Percentiles rank a stretch among this genome's conserved stretches.
Conservation (phyloP, 2,329 filamentous ascomycete genomes). For the Clonostachys solani region DNA sequence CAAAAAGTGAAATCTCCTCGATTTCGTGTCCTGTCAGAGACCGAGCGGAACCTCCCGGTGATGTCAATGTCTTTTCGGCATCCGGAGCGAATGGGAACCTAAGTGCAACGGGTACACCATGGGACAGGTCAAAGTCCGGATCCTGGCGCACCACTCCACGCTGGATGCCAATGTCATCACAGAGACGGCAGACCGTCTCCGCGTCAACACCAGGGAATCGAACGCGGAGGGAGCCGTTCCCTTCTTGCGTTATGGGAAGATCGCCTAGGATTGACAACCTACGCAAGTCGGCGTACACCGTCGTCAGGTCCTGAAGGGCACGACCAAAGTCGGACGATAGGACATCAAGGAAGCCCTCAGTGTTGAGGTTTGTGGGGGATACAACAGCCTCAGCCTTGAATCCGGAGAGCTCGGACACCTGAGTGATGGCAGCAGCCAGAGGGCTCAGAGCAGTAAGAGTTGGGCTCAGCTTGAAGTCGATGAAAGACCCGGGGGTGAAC, state of each 20-base stretch:
- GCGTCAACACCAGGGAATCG: constrained; percentile 90
- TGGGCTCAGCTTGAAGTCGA: constrained; percentile 86
- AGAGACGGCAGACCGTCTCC: constrained; percentile 75
- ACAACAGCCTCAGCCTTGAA: constrained; percentile 31
- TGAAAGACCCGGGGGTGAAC: constrained; percentile 66
- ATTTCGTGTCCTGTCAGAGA: constrained; percentile 36
- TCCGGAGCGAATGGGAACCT: constrained; percentile 81
- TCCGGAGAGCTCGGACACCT: constrained; percentile 34
- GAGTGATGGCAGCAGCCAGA: constrained; percentile 52
- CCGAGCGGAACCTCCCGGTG: constrained; percentile 41
- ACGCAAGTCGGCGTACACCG: constrained; percentile 76
- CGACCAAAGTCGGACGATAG: constrained; percentile 86
- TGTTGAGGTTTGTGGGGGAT: constrained; percentile 64
- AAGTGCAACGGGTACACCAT: constrained; percentile 70
- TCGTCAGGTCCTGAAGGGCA: constrained; percentile 77
- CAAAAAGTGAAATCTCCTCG: constrained; percentile 27
- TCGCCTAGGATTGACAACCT: constrained; percentile 75
- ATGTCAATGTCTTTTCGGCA: constrained; percentile 28
- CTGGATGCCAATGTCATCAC: constrained; percentile 80
- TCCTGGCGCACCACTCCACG: constrained; percentile 79
- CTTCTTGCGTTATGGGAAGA: constrained; percentile 72
- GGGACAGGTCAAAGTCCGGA: constrained; percentile 60
- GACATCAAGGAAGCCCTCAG: constrained; percentile 77
- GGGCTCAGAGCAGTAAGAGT: constrained; percentile 85
- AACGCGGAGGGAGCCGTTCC: constrained; percentile 65